Conservation (phyloP, 192 early-diverging fungal species). For the Pilaira anomala region DNA sequence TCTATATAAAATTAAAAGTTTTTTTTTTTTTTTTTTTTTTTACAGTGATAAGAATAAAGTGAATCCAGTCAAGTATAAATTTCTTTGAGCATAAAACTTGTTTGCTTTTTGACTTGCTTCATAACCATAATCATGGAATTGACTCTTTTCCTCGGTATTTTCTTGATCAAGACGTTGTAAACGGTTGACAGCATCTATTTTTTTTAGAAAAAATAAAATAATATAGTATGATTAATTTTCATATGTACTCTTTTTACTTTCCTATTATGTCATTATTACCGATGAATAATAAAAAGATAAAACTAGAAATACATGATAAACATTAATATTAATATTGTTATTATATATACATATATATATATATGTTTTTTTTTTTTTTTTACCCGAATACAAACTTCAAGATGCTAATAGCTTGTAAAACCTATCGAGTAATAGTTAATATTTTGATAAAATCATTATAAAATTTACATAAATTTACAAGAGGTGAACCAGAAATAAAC, state of each 20-base stretch:
- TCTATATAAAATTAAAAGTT: neutral
- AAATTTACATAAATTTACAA: constrained; percentile 29
- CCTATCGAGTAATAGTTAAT: constrained; percentile 23
- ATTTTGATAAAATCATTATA: too few relatives aligned
- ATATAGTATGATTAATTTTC: neutral
- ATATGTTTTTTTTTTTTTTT: too few relatives aligned
- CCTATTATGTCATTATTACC: constrained; percentile 34
- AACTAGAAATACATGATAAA: constrained; percentile 28
- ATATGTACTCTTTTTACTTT: neutral
- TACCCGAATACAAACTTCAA: constrained; percentile 56
- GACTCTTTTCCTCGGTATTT: constrained; percentile 11
- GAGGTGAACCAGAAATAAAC: constrained; percentile 41
- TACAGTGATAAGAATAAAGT: constrained; percentile 59
- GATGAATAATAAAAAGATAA: constrained; percentile 55
- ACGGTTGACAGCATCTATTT: constrained; percentile 52
- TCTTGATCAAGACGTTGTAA: constrained; percentile 33
- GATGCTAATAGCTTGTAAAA: constrained; percentile 28
- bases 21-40: too few relatives aligned
- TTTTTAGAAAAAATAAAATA: neutral
- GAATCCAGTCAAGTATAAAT: constrained; percentile 60
- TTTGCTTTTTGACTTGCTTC: constrained; percentile 40
- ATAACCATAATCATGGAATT: constrained; percentile 34
- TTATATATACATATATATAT: too few relatives aligned
- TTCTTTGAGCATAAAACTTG: constrained; percentile 59
- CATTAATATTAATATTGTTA: too few relatives aligned